phyloP scores from a whole-genome alignment of 768 basidiomycete genomes.

The Leccinum obscurum region DNA sequence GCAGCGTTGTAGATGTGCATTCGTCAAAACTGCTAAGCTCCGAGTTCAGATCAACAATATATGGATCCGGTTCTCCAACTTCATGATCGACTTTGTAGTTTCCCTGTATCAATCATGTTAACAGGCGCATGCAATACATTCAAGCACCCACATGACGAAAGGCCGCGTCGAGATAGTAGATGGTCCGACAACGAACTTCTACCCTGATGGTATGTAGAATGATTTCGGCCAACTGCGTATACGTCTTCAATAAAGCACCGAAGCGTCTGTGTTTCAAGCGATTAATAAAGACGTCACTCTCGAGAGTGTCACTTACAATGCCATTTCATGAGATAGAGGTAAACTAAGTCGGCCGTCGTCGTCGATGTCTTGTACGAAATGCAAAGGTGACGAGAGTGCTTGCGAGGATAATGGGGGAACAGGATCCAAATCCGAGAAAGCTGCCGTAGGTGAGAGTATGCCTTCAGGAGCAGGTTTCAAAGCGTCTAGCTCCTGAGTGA shows the following conservation, averaged over 20 bases:
- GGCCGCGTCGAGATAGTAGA: conserved; percentile 78
- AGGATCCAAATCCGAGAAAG: conserved; percentile 47
- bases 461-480: conserved; percentile 63
- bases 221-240: conserved; percentile 83
- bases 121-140: conserved; percentile 4
- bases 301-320: conserved; percentile 57
- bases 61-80: conserved; percentile 87
- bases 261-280: conserved; percentile 64
- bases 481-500: conserved; percentile 65
- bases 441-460: conserved; percentile 49
- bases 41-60: conserved; percentile 81
- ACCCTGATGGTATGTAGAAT: conserved; percentile 86
- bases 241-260: conserved; percentile 87
- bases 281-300: conserved; percentile 1
- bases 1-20: conserved; percentile 59
- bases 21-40: conserved; percentile 80
- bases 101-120: conserved; percentile 51
- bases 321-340: conserved; percentile 87
- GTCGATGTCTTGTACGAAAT: conserved; percentile 38
- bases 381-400: conserved; percentile 46
- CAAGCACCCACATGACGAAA: conserved; percentile 62
- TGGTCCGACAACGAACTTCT: conserved; percentile 82
- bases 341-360: conserved; percentile 57
- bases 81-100: conserved; percentile 82
- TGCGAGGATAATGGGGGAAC: conserved; percentile 43